Conservation (phyloP, 805 yeast species). For the Candida krabiensis region DNA sequence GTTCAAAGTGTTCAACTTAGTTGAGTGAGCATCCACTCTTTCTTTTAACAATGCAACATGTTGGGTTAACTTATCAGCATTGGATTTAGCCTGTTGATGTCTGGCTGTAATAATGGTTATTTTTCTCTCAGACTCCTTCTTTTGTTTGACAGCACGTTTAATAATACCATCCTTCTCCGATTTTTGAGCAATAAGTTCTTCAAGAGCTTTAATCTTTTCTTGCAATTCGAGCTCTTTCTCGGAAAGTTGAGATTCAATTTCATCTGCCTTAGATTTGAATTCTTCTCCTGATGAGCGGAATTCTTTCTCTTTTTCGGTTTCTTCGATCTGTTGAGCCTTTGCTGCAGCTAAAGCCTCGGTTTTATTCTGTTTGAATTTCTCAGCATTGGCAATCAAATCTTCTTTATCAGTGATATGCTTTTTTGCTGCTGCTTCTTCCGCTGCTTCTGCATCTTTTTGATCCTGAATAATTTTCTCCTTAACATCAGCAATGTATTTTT, state of each 20-base stretch:
- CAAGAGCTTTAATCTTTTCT: conserved; percentile 29
- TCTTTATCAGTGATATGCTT: conserved; percentile 47
- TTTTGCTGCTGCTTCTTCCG: conserved; percentile 47
- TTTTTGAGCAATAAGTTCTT: conserved; percentile 43
- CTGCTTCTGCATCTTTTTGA: conserved; percentile 41
- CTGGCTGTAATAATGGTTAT: conserved; percentile 34
- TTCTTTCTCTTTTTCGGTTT: conserved; percentile 31
- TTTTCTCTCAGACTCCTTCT: conserved; percentile 42
- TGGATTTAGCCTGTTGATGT: conserved; percentile 38
- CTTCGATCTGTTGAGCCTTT: conserved; percentile 30
- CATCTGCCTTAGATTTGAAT: conserved; percentile 40
- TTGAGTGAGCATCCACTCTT: conserved; percentile 44
- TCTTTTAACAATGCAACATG: conserved; percentile 46
- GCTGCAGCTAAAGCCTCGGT: conserved; percentile 28
- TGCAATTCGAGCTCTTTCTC: conserved; percentile 41
- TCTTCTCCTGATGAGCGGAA: conserved; percentile 42
- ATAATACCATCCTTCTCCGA: conserved; percentile 36
- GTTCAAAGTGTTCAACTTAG: conserved; percentile 40
- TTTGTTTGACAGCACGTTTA: conserved; percentile 29
- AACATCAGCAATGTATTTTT: conserved; percentile 41
- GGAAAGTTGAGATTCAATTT: conserved; percentile 34
- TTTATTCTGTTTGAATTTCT: conserved; percentile 39
- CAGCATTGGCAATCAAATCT: conserved; percentile 42
- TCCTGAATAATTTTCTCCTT: conserved; percentile 45
- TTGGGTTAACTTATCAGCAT: conserved; percentile 37